Conservation (phyloP, 345 rosid species). For the Corchorus capsularis region DNA sequence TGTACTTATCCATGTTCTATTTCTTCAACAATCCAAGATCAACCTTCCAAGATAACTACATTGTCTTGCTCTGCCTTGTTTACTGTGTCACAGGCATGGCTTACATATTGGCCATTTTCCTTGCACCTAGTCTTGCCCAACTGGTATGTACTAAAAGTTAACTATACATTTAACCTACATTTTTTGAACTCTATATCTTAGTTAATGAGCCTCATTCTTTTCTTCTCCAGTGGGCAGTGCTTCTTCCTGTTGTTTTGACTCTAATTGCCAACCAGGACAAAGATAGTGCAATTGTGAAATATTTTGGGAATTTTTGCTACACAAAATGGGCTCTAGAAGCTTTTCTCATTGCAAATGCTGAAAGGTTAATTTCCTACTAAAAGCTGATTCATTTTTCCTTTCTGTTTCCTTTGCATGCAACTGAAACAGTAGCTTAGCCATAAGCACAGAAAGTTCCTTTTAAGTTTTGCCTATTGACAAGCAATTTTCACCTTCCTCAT, state of each 20-base stretch:
- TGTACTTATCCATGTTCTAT: constrained; percentile 84
- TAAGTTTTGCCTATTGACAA: not conserved
- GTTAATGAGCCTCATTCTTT: not conserved
- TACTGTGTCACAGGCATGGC: constrained; percentile 90
- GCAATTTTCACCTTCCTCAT: not conserved
- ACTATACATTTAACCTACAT: not conserved
- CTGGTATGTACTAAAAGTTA: constrained; percentile 47
- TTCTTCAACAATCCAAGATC: constrained; percentile 95
- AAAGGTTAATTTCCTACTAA: constrained; percentile 40
- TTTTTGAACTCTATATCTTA: not conserved
- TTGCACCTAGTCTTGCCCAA: constrained; percentile 74
- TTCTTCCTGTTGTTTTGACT: constrained; percentile 80
- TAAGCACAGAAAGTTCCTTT: too few species aligned
- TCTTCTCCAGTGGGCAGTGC: constrained; percentile 68
- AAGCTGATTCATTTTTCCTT: not conserved
- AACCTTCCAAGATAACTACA: constrained; percentile 65
- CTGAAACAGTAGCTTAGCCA: not conserved
- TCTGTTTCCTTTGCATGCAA: not conserved
- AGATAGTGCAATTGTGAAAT: constrained; percentile 42
- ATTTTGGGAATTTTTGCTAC: constrained; percentile 60
- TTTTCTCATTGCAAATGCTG: constrained; percentile 73
- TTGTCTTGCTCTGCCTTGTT: constrained; percentile 68
- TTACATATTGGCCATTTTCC: constrained; percentile 70
- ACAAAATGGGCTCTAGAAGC: constrained; percentile 89
- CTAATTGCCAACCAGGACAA: constrained; percentile 70